Evolutionary conservation across 495 filamentous ascomycete genomes (phyloP).

Genomic region (Pseudotulostoma volvatum): DNA sequence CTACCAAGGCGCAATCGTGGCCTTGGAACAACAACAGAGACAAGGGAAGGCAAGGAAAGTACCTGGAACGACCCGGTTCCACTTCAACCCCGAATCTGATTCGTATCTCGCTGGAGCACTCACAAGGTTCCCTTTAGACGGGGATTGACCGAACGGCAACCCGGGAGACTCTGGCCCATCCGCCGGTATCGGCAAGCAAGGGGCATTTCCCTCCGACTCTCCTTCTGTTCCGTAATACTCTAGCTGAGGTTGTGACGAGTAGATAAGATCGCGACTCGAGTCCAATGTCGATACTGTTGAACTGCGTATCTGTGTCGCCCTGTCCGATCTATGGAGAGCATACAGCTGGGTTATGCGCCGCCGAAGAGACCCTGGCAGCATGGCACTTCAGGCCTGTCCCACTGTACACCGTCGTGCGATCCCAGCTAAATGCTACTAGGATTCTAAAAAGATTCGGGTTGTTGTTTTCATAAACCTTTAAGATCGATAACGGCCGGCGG

Average conservation of each 20-base stretch:
- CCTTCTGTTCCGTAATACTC: constrained; percentile 1
- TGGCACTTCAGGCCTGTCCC: too few relatives aligned
- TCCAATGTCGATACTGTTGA: neutral
- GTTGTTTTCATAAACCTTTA: too few relatives aligned
- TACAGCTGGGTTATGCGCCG: constrained; percentile 17
- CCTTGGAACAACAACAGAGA: too few relatives aligned
- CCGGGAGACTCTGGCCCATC: neutral
- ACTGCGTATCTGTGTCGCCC: too few relatives aligned
- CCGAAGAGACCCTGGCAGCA: constrained; percentile 18
- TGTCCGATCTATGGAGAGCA: constrained; percentile 3
- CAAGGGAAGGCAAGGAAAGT: neutral
- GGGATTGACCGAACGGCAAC: neutral
- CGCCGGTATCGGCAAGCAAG: neutral
- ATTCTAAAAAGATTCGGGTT: too few relatives aligned
- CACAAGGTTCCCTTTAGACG: neutral
- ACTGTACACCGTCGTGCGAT: too few relatives aligned
- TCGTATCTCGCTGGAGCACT: constrained; percentile 14
- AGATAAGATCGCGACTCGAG: constrained; percentile 3
- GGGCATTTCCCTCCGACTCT: neutral
- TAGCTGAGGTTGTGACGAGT: constrained; percentile 7
- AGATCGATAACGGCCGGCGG: too few relatives aligned
- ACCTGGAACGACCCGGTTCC: constrained; percentile 28
- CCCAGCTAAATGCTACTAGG: too few relatives aligned
- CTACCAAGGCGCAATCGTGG: too few relatives aligned
- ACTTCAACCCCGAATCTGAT: constrained; percentile 21